phyloP scores from a whole-genome alignment of 352 stramenopile species.

The Pythium sp. region DNA sequence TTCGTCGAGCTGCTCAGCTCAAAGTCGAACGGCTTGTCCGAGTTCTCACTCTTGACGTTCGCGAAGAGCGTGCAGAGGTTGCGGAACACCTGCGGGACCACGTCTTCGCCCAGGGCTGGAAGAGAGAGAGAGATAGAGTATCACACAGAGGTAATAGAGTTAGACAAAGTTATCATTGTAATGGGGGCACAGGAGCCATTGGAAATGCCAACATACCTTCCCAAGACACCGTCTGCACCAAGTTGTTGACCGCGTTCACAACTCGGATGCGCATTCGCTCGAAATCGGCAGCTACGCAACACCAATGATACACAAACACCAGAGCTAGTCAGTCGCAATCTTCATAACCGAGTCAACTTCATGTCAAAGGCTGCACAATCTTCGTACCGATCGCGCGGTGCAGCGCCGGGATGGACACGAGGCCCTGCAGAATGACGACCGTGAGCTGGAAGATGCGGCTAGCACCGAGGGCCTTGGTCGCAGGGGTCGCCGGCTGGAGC shows the following conservation, averaged over 20 bases:
- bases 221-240: slow-evolving; percentile 62
- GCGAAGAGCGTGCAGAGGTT: slow-evolving; percentile 75
- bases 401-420: slow-evolving; percentile 70
- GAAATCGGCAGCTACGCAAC: slow-evolving; percentile 52
- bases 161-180: not conserved
- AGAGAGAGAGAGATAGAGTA: not conserved
- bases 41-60: slow-evolving; percentile 50
- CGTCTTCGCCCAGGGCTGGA: slow-evolving; percentile 41
- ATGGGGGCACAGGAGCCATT: not conserved
- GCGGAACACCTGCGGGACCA: slow-evolving; percentile 70
- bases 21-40: slow-evolving; percentile 32
- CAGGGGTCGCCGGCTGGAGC: slow-evolving; percentile 19
- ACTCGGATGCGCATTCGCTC: slow-evolving; percentile 79
- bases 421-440: slow-evolving; percentile 69
- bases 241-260: slow-evolving; percentile 81
- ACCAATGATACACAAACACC: not conserved
- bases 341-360: slow-evolving; percentile 9
- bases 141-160: not conserved
- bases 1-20: slow-evolving; percentile 41
- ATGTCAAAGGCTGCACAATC: not conserved
- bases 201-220: slow-evolving; percentile 20
- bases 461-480: slow-evolving; percentile 34
- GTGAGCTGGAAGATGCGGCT: slow-evolving; percentile 54
- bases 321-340: not conserved
- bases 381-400: slow-evolving; percentile 43